Evolutionary conservation across 768 basidiomycete genomes (phyloP).

Genomic region (Lactarius hatsudake): DNA sequence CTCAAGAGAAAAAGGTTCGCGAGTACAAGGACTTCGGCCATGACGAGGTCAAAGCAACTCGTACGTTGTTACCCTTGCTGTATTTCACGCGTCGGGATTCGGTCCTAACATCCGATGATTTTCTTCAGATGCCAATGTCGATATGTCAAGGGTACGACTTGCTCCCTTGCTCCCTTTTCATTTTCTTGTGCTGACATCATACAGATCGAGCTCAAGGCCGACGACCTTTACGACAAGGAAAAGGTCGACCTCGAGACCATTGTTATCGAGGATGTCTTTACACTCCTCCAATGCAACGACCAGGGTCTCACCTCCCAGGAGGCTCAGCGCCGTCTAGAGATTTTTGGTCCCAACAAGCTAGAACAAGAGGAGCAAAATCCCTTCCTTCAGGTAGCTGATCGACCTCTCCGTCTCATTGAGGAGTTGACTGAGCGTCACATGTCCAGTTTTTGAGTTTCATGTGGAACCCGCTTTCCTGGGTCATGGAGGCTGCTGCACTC

Average conservation of each 20-base stretch:
- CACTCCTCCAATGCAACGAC: conserved; percentile 87
- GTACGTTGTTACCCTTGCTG: conserved; percentile 43
- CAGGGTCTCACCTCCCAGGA: conserved; percentile 75
- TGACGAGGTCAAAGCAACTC: conserved; percentile 61
- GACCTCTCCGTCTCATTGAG: too few species aligned
- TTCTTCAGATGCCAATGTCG: conserved; percentile 72
- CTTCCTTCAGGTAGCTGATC: conserved; percentile 41
- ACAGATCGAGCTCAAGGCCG: conserved; percentile 84
- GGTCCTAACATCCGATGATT: conserved; percentile 18
- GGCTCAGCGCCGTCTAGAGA: conserved; percentile 76
- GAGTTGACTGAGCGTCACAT: neutral
- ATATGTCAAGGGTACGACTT: conserved; percentile 67
- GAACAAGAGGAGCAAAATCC: conserved; percentile 89
- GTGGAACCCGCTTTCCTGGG: conserved; percentile 99
- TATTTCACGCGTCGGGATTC: conserved; percentile 20
- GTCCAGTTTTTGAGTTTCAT: conserved; percentile 88
- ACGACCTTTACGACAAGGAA: conserved; percentile 96
- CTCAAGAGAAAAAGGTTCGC: conserved; percentile 55
- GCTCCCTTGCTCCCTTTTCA: neutral
- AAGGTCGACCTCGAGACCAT: conserved; percentile 99
- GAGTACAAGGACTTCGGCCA: conserved; percentile 87
- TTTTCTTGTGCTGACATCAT: neutral
- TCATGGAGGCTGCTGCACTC: conserved; percentile 96
- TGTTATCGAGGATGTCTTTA: conserved; percentile 95
- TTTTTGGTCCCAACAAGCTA: conserved; percentile 96